Base-by-base conservation (phyloP, 352 stramenopile species). In the Pythium dissotocum region DNA sequence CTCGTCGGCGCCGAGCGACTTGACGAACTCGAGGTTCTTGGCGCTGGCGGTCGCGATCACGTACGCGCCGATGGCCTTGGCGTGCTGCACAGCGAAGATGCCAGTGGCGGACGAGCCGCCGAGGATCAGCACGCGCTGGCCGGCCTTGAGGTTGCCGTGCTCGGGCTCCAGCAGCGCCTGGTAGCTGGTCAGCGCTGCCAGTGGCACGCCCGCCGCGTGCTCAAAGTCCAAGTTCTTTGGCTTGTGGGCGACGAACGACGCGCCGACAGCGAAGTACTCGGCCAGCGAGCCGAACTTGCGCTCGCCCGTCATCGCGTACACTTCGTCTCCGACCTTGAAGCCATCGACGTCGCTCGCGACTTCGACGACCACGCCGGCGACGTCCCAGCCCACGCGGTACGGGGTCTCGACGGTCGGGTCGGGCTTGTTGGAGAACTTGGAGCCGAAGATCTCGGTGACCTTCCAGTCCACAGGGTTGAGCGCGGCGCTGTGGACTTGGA, bases 251-350 rank as follows among this genome's bases (percentile, higher is more conserved):
- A 87, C 58, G 6, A 63, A 35, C 58, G 75, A 26, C 3, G 58
- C 63, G n/a, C 68, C 71, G 10, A 78, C 14, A 26, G 64, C 63
- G 14, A 79, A 51, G 44, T 82, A 87, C 65, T 87, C 79, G 59
- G 68, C 79, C 24, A 87, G 71, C 6, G 72, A 38, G 0, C 63
- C 63, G 38, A 59, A 63, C 10, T 70, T 12, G 1, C 36, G 28
- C 18, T 56, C 24, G 0, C 44, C 62, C 0, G 53, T 21, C 57
- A 78, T 77, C 12, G 55, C 77, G 35, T 73, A 59, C 6, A 69
- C 61, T 9, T 53, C 61, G 8, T 64, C 58, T 2, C 58, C 58
- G 28, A 64, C 18, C 26, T 56, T 26, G 58, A 57, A 78, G 24
- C 59, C 73, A 54, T 81, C 68, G 12, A 18, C 42, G 14, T 67